phyloP scores from a whole-genome alignment of 208 protist species.

The Strigomonas galati region DNA sequence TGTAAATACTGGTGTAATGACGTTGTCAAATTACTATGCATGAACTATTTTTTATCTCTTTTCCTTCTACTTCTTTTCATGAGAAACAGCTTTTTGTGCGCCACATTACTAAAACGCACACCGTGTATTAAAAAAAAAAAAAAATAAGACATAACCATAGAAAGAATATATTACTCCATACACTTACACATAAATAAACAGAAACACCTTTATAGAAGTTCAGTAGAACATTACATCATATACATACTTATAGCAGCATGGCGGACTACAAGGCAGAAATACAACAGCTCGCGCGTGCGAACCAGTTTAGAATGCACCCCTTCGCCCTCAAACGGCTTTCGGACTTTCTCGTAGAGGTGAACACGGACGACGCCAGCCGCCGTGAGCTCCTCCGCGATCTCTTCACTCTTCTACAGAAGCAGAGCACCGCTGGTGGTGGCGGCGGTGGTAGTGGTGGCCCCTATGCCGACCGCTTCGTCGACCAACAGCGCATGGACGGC shows the following conservation, averaged over 20 bases:
- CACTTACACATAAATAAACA: not conserved
- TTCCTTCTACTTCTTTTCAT: not conserved
- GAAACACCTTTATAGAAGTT: not conserved
- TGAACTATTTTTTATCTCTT: not conserved
- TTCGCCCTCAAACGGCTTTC: constrained; percentile 62
- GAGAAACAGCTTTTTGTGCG: not conserved
- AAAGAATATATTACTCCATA: not conserved
- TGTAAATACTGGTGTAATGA: too few relatives aligned
- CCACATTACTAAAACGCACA: not conserved
- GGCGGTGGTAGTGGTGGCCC: not conserved
- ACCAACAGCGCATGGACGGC: constrained; percentile 47
- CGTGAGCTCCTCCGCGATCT: constrained; percentile 57
- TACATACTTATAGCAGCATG: constrained; percentile 21
- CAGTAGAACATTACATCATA: not conserved
- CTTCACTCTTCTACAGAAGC: constrained; percentile 62
- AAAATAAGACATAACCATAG: not conserved
- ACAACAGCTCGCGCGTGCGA: constrained; percentile 53
- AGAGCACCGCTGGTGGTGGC: constrained; percentile 16
- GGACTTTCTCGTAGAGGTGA: constrained; percentile 45
- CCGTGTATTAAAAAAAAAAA: not conserved
- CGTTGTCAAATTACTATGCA: too few relatives aligned
- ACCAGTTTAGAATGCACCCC: constrained; percentile 78
- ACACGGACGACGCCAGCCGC: constrained; percentile 34
- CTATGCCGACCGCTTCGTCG: constrained; percentile 46
- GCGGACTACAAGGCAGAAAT: constrained; percentile 55